Evolutionary conservation across 805 yeast genomes (phyloP), one percentile per base, ranked within the genome.

Genomic region (Brettanomyces bruxellensis): DNA sequence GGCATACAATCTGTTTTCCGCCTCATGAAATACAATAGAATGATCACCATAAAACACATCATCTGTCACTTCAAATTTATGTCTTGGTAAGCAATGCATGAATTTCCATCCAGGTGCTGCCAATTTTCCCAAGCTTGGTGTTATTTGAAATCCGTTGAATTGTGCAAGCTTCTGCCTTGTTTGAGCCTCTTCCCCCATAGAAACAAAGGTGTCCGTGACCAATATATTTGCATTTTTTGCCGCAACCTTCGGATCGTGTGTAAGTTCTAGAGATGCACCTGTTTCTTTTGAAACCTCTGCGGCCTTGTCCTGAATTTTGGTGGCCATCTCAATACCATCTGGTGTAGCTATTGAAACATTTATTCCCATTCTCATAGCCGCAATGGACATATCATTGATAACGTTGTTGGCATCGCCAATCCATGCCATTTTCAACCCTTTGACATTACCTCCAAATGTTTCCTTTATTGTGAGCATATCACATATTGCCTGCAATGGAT

Each of bases 81-180:
- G 96, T 68, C 99, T 83, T 53, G 99, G 99, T 55, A 93, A 73
- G 66, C 99, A 93, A 65, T 93, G 99, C 98, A 93, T 90, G 68
- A 93, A 93, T 63, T 80, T 87, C 86, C 91, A 91, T 60, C 76
- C 67, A 14, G 70, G 73, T 40, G 85, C 83, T 40, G 75, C 76
- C 5, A 86, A 86, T 12, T 68, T 59, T 25, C 85, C 76, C 69
- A 90, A 70, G 32, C 79, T 81, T 14, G 70, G 63, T 36, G 88
- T 81, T 49, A 93, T 83, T 69, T 88, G 96, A 73, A 82, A 93
- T 1, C 95, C 96, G 13, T 70, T 74, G 62, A 93, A 93, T 66
- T 88, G 90, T 58, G 80, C 71, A 55, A 93, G 70, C 52, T 90
- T 86, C 47, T 73, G 70, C 43, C 63, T 71, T 52, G 79, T 86